A percentile compares a stretch with the other conserved stretches of the same genome.
Conservation (phyloP, 2,329 filamentous ascomycete genomes). For the Pseudocercospora macadamiae region DNA sequence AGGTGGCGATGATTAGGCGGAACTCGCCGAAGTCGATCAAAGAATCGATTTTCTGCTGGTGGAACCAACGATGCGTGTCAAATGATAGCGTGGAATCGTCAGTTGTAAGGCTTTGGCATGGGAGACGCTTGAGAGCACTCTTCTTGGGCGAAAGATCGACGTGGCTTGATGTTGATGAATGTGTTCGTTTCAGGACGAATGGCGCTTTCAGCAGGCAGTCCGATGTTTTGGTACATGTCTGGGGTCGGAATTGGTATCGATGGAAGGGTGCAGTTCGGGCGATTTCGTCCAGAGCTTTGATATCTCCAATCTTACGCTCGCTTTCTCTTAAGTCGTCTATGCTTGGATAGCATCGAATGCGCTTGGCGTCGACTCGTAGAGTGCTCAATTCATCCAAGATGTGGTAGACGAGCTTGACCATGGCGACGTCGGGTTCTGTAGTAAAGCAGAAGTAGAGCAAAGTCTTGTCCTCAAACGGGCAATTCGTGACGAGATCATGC, state of each 20-base stretch:
- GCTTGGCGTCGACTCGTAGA: background rate
- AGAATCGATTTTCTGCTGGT: conserved; percentile 4
- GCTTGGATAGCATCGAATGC: conserved; percentile 10
- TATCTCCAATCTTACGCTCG: conserved; percentile 16
- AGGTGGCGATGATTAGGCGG: conserved; percentile 5
- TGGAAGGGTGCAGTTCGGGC: background rate
- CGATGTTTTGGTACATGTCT: background rate
- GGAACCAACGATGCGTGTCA: conserved; percentile 16
- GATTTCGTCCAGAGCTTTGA: conserved; percentile 9
- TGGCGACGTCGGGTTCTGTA: background rate
- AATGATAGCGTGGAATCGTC: background rate
- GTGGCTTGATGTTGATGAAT: conserved; percentile 2
- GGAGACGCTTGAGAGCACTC: background rate
- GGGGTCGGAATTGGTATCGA: conserved; percentile 6
- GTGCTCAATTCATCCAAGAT: background rate
- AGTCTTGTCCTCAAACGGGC: background rate
- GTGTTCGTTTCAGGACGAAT: conserved; percentile 9
- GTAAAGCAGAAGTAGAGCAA: conserved; percentile 9
- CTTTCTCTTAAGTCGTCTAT: conserved; percentile 9
- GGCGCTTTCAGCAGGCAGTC: conserved; percentile 1
- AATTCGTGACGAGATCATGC: background rate
- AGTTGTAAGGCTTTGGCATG: background rate
- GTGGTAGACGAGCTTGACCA: background rate
- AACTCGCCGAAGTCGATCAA: conserved; percentile 12
- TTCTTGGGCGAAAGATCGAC: background rate